These are phyloP conservation scores for Mucor lusitanicus DNA, from an alignment of 371 early-diverging fungal species.

Conservation along the genomic window DNA sequence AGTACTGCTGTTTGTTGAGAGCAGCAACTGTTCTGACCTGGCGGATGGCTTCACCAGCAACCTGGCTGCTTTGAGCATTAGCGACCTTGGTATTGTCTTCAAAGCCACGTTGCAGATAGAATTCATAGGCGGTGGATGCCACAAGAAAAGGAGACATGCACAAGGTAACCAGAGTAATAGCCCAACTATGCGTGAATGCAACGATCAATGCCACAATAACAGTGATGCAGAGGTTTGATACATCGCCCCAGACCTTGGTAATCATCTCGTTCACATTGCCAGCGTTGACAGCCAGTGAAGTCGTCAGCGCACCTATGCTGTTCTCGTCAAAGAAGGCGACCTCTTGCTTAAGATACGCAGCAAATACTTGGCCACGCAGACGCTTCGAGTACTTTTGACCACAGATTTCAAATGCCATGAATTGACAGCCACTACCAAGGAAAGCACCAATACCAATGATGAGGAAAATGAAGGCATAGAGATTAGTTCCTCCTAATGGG, in stretches of 20 bases:
- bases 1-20: constrained; percentile 73
- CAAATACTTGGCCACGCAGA: constrained; percentile 57
- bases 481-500: constrained; percentile 54
- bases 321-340: constrained; percentile 88
- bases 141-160: constrained; percentile 54
- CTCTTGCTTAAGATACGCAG: constrained; percentile 75
- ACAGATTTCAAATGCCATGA: constrained; percentile 42
- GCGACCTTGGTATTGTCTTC: constrained; percentile 62
- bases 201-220: constrained; percentile 42
- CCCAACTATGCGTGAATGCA: constrained; percentile 58
- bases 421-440: constrained; percentile 34
- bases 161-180: constrained; percentile 57
- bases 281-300: constrained; percentile 82
- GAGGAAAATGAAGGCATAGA: constrained; percentile 74
- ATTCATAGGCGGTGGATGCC: constrained; percentile 40
- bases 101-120: constrained; percentile 47
- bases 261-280: constrained; percentile 66
- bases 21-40: constrained; percentile 86
- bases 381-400: constrained; percentile 64
- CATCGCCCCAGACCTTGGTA: constrained; percentile 63
- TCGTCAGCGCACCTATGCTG: constrained; percentile 78
- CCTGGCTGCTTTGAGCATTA: constrained; percentile 68
- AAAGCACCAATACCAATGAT: constrained; percentile 52
- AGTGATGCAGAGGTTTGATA: constrained; percentile 55
- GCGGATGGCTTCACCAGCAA: constrained; percentile 82